These are phyloP conservation scores for Peziza echinospora DNA, from an alignment of 495 filamentous ascomycete genomes.

Conservation along the genomic window DNA sequence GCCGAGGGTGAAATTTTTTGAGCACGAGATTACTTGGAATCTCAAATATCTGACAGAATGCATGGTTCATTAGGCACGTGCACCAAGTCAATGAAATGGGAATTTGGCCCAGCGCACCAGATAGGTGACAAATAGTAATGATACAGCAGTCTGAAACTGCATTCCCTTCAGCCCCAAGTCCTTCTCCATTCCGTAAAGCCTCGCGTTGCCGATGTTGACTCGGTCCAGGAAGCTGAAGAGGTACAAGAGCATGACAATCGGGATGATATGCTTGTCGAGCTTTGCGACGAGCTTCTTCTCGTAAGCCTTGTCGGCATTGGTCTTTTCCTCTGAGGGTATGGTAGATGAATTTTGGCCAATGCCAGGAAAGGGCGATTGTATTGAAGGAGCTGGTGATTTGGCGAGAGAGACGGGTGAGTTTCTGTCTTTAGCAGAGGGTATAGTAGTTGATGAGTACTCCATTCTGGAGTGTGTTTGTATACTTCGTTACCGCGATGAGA, in stretches of 20 bases:
- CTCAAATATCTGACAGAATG: constrained; percentile 28
- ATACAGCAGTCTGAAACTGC: constrained; percentile 48
- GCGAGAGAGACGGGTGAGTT: too few species aligned
- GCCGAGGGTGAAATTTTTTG: constrained; percentile 41
- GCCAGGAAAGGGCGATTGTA: too few species aligned
- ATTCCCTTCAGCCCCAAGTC: constrained; percentile 40
- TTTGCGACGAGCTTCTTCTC: constrained; percentile 13
- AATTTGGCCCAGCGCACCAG: constrained; percentile 22
- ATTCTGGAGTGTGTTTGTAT: too few species aligned
- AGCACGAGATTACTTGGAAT: constrained; percentile 42
- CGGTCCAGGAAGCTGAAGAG: constrained; percentile 46
- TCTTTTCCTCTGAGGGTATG: too few species aligned
- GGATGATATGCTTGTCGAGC: constrained; percentile 37
- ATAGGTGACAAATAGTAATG: constrained; percentile 53
- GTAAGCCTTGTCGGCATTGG: too few species aligned
- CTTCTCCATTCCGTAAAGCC: constrained; percentile 43
- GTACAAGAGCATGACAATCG: constrained; percentile 39
- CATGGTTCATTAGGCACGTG: not conserved
- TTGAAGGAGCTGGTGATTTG: too few species aligned
- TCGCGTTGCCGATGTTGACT: constrained; percentile 61
- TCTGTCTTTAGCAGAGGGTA: too few species aligned
- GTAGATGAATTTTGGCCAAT: too few species aligned
- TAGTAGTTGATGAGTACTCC: too few species aligned
- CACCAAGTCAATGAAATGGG: not conserved
- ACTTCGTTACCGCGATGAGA: too few species aligned